Conservation (phyloP, 768 basidiomycete species). For the Pisolithus albus region DNA sequence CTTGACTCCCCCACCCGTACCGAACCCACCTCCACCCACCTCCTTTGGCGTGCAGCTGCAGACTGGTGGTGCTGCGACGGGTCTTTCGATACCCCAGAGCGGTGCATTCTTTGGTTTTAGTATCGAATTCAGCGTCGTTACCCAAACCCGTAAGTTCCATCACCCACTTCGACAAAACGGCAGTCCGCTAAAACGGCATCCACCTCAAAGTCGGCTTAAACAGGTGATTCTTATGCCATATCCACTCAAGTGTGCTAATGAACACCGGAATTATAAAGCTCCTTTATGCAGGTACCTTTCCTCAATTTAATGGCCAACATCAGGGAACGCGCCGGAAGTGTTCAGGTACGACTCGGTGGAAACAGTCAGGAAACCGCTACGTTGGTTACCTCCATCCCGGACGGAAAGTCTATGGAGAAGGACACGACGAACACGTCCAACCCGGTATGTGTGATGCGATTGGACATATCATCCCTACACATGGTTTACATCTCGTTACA, state of each 20-base stretch:
- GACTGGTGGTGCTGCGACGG: conserved; percentile 15
- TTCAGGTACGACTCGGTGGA: conserved; percentile 68
- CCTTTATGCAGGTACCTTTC: conserved; percentile 53
- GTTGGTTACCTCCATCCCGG: conserved; percentile 42
- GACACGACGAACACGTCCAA: conserved; percentile 28
- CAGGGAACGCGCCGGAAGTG: conserved; percentile 52
- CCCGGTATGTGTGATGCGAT: conserved; percentile 29
- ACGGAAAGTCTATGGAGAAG: conserved; percentile 48
- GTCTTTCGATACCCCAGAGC: conserved; percentile 36
- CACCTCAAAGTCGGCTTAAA: conserved; percentile 11
- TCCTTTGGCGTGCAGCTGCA: conserved; percentile 42
- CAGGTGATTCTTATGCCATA: conserved; percentile 7
- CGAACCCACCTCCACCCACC: conserved; percentile 36
- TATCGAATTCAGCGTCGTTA: conserved; percentile 67
- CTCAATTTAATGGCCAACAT: conserved; percentile 76
- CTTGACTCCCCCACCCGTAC: conserved; percentile 44
- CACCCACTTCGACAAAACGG: background rate
- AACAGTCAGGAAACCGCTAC: conserved; percentile 69
- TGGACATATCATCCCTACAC: background rate
- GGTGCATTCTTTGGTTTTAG: conserved; percentile 70
- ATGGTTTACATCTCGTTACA: conserved; percentile 14
- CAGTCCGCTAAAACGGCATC: background rate
- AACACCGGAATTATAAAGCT: conserved; percentile 29
- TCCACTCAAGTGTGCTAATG: background rate
- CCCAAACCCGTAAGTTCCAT: conserved; percentile 49